phyloP scores from a whole-genome alignment of 164 flowering plant species.

The Dillenia turbinata region DNA sequence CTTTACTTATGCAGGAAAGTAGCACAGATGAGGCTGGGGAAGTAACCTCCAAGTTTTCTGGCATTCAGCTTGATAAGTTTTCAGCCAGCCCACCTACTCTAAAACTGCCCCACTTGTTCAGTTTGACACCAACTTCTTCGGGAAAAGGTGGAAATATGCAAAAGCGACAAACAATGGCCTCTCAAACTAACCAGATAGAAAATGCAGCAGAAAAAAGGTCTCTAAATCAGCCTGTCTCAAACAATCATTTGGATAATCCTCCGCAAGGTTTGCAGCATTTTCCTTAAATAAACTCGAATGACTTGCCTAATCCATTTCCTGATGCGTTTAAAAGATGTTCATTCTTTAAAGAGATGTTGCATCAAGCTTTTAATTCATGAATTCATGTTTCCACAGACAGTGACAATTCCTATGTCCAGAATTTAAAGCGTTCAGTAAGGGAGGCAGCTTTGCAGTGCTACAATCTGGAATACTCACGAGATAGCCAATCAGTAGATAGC shows the following conservation, averaged over 20 bases:
- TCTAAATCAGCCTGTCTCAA: slow-evolving; percentile 38
- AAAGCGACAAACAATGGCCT: slow-evolving; percentile 39
- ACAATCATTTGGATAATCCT: slow-evolving; percentile 36
- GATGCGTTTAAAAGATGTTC: not conserved
- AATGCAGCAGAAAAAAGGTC: slow-evolving; percentile 47
- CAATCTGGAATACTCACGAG: slow-evolving; percentile 51
- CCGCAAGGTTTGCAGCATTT: slow-evolving; percentile 51
- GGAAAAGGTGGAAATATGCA: slow-evolving; percentile 62
- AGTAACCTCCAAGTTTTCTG: slow-evolving; percentile 63
- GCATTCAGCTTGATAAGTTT: slow-evolving; percentile 64
- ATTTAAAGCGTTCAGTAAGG: slow-evolving; percentile 81
- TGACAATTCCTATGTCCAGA: slow-evolving; percentile 56
- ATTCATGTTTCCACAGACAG: slow-evolving; percentile 39
- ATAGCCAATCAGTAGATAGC: slow-evolving; percentile 61
- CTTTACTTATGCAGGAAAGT: slow-evolving; percentile 47
- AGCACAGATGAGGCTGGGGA: slow-evolving; percentile 55
- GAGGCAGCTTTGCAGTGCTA: slow-evolving; percentile 79
- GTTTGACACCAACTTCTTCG: slow-evolving; percentile 78
- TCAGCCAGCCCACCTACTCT: slow-evolving; percentile 66
- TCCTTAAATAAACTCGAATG: not conserved
- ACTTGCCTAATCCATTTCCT: not conserved
- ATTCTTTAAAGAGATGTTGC: slow-evolving; percentile 1
- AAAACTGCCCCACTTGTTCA: slow-evolving; percentile 90
- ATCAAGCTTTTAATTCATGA: slow-evolving; percentile 10
- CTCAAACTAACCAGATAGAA: slow-evolving; percentile 52